phyloP scores from a whole-genome alignment of 2,329 filamentous ascomycete genomes.

The Aspergillus vadensis region DNA sequence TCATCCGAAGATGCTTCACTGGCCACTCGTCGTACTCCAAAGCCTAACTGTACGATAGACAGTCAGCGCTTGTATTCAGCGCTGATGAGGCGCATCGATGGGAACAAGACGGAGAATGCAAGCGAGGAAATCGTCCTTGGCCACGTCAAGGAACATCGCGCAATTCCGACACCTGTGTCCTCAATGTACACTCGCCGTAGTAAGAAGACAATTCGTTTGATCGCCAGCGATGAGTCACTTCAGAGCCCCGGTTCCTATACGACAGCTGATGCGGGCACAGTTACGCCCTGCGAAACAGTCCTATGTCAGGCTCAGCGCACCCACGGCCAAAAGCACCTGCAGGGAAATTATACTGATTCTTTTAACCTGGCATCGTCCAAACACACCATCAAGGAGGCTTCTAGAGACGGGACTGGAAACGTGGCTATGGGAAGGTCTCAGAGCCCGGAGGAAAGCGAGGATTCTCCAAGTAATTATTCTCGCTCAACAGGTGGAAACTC shows the following conservation, averaged over 20 bases:
- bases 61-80: slow-evolving; percentile 47
- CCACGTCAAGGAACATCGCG: slow-evolving; percentile 34
- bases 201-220: slow-evolving; percentile 32
- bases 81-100: slow-evolving; percentile 44
- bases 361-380: not conserved
- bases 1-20: slow-evolving; percentile 10
- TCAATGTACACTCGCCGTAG: slow-evolving; percentile 29
- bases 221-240: slow-evolving; percentile 36
- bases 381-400: slow-evolving; percentile 10
- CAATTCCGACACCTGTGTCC: slow-evolving; percentile 31
- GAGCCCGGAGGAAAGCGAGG: slow-evolving; percentile 16
- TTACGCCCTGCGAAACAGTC: slow-evolving; percentile 25
- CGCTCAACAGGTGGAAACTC: slow-evolving; percentile 41
- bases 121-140: slow-evolving; percentile 32
- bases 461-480: slow-evolving; percentile 48
- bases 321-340: not conserved
- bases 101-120: slow-evolving; percentile 19
- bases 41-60: slow-evolving; percentile 33
- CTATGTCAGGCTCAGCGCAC: slow-evolving; percentile 4
- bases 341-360: not conserved
- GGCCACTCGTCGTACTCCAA: slow-evolving; percentile 18
- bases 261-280: slow-evolving; percentile 27
- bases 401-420: slow-evolving; percentile 25
- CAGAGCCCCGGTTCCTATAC: slow-evolving; percentile 34
- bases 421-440: slow-evolving; percentile 11